Percentiles rank a stretch among this genome's conserved stretches.
Conservation (phyloP, 192 early-diverging fungal genomes). For the Powellomyces hirtus region DNA sequence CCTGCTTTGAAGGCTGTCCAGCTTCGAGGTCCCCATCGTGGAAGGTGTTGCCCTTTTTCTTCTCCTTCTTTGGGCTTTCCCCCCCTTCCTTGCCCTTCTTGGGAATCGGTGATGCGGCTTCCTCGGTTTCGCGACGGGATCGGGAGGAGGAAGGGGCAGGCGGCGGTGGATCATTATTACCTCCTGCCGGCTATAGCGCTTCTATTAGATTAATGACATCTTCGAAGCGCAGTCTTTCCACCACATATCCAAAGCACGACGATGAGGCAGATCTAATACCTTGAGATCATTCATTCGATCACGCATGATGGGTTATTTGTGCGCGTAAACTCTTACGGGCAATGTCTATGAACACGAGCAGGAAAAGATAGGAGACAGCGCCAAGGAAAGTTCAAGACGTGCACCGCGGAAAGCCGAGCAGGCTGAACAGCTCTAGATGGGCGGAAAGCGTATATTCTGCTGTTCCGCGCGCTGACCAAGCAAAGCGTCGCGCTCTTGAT, state of each 20-base stretch:
- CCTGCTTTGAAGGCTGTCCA: background rate
- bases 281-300: slow-evolving; percentile 40
- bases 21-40: slow-evolving; percentile 20
- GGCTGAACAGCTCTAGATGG: no score
- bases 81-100: slow-evolving; percentile 3
- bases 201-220: no score
- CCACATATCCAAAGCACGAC: no score
- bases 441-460: no score
- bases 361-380: no score
- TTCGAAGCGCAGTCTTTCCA: no score
- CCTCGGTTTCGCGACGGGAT: background rate
- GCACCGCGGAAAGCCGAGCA: no score
- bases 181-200: background rate
- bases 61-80: slow-evolving; percentile 5
- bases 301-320: slow-evolving; percentile 26
- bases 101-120: slow-evolving; percentile 1
- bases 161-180: slow-evolving; percentile 9
- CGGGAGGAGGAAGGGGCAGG: background rate
- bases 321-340: no score
- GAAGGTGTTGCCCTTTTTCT: slow-evolving; percentile 17
- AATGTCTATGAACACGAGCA: background rate
- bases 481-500: no score
- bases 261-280: slow-evolving; percentile 15
- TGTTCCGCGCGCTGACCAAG: no score
- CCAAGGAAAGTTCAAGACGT: no score